Evolutionary conservation across 352 stramenopile species (phyloP).

Genomic region (Phytopythium montanum): DNA sequence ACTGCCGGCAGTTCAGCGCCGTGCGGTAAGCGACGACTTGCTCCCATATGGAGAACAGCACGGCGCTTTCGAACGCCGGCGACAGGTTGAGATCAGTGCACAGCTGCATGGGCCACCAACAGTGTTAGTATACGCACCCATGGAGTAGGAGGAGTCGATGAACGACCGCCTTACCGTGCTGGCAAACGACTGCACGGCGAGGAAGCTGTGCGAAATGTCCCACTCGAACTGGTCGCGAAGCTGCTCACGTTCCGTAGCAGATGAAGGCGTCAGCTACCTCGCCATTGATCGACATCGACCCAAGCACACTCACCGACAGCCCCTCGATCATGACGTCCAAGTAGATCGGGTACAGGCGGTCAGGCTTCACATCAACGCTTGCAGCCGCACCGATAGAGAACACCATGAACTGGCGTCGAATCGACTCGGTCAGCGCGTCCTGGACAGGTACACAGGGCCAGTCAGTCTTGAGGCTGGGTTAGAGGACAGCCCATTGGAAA

Average conservation of each 20-base stretch:
- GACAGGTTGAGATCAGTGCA: conserved; percentile 60
- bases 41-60: conserved; percentile 71
- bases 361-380: conserved; percentile 8
- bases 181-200: conserved; percentile 48
- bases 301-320: conserved; percentile 37
- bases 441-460: conserved; percentile 6
- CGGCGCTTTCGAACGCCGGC: conserved; percentile 46
- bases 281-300: background rate
- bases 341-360: conserved; percentile 58
- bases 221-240: conserved; percentile 79
- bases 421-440: conserved; percentile 65
- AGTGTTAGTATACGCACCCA: background rate
- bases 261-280: background rate
- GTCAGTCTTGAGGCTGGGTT: background rate
- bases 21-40: conserved; percentile 66
- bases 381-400: conserved; percentile 44
- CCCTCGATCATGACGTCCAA: conserved; percentile 69
- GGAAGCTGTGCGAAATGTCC: conserved; percentile 58
- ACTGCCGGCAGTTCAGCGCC: conserved; percentile 39
- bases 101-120: conserved; percentile 16
- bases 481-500: background rate
- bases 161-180: conserved; percentile 15
- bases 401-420: conserved; percentile 60
- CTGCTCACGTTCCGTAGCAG: conserved; percentile 15
- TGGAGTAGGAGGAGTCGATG: background rate